Base-by-base conservation (phyloP, 208 protist genomes). In the Hexamita inflata region DNA sequence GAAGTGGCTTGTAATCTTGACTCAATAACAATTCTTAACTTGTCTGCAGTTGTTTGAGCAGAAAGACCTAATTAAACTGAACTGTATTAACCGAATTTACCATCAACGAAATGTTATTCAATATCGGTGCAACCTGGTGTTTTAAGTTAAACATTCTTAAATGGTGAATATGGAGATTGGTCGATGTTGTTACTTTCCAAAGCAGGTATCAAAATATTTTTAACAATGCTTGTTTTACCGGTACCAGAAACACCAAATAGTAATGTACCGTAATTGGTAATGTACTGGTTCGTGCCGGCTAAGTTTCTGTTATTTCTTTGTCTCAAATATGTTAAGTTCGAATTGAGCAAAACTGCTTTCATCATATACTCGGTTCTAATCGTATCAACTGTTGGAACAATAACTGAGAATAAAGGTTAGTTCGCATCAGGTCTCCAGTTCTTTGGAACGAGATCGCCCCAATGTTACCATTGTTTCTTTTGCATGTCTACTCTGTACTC, bases 301-400 rank as follows among this genome's bases (percentile, higher is more conserved):
- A 70, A n/a, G 4, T 2, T 40, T 19, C 9, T n/a, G 35, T 57
- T 24, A 38, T 70, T 13, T 38, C 35, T 70, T 9, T 30, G 4
- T 34, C 42, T 4, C 4, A 70, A 11, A 49, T n/a, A 57, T 24
- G 11, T 19, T 32, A 70, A 15, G 11, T n/a, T 38, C 15, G 88
- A 83, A 66, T 83, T 87, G 32, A 84, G 80, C 57, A 95, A 83
- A 11, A 96, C 85, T 75, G 88, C 80, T 15, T 86, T 84, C 39
- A 96, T 80, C 41, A 97, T 86, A 86, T 93, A 96, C 42, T 90
- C 75, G 84, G 94, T 92, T 26, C 93, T 87, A 24, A 95, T 82
- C 59, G 94, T 96, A 80, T 97, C 93, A 28, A 96, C 88, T 40
- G 94, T 98, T 41, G 94, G 94, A 32, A 98, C 93, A 41, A 96